These are phyloP conservation scores for Thyridium curvatum DNA, from an alignment of 2,329 filamentous ascomycete genomes.

Conservation along the genomic window DNA sequence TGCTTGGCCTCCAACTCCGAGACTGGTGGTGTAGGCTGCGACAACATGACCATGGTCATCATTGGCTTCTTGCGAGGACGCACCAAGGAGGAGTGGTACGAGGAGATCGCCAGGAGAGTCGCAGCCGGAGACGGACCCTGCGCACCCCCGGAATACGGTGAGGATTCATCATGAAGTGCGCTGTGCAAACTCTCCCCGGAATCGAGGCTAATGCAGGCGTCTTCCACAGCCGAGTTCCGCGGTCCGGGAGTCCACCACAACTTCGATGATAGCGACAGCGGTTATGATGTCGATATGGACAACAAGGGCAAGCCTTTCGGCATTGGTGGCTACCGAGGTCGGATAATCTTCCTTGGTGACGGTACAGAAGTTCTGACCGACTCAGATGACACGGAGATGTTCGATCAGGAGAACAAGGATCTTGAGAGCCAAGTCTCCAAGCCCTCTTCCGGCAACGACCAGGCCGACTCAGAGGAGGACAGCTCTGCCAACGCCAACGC, in stretches of 20 bases:
- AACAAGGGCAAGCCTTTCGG: constrained; percentile 57
- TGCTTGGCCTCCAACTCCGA: constrained; percentile 97
- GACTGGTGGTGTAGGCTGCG: constrained; percentile 93
- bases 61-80: constrained; percentile 85
- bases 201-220: neutral
- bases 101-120: constrained; percentile 88
- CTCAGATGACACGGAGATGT: constrained; percentile 87
- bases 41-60: constrained; percentile 99
- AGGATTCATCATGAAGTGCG: constrained; percentile 43
- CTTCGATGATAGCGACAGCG: constrained; percentile 72
- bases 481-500: no score
- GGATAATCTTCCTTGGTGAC: constrained; percentile 92
- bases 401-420: constrained; percentile 88
- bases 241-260: constrained; percentile 77
- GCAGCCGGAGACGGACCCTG: constrained; percentile 96
- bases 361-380: constrained; percentile 89
- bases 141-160: constrained; percentile 98
- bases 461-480: neutral
- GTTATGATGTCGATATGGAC: constrained; percentile 70
- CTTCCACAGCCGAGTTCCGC: constrained; percentile 67
- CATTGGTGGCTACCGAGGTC: constrained; percentile 66
- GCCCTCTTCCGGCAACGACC: constrained; percentile 21
- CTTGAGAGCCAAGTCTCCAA: constrained; percentile 78
- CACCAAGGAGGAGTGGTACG: constrained; percentile 97
- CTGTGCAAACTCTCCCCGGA: neutral